Conservation (phyloP, 1,284 basidiomycete genomes). For the Austroboletus sp. region DNA sequence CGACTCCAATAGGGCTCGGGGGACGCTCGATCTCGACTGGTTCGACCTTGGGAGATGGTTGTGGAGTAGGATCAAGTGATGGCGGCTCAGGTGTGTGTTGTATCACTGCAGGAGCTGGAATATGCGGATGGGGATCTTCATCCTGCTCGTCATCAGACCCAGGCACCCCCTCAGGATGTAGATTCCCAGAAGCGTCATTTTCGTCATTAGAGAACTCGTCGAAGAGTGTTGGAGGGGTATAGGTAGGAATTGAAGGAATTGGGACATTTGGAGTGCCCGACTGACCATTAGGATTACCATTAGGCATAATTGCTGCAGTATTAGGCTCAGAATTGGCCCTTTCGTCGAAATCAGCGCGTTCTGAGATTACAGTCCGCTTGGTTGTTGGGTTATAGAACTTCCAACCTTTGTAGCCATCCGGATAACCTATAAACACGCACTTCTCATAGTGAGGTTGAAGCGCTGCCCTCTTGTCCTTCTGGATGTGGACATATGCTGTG, state of each 20-base stretch:
- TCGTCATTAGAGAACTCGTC: neutral
- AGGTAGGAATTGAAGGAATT: too few species aligned
- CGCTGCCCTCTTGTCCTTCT: slow-evolving; percentile 25
- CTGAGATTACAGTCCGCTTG: neutral
- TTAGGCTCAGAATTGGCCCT: neutral
- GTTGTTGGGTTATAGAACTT: slow-evolving; percentile 1
- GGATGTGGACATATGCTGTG: slow-evolving; percentile 32
- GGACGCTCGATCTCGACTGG: too few species aligned
- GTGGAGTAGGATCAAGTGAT: too few species aligned
- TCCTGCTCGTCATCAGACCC: neutral
- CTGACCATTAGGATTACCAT: neutral
- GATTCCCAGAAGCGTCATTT: too few species aligned
- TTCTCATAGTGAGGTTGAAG: slow-evolving; percentile 30
- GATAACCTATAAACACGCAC: slow-evolving; percentile 36
- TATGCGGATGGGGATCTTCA: neutral
- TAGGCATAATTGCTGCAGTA: neutral
- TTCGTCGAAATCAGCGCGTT: neutral
- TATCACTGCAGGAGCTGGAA: neutral
- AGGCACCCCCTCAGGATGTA: neutral
- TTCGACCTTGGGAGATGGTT: neutral
- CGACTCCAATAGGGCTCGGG: too few species aligned
- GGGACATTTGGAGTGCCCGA: too few species aligned
- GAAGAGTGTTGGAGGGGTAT: neutral
- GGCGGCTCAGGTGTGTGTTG: too few species aligned
- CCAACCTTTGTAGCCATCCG: too few species aligned